Evolutionary conservation across 2,329 filamentous ascomycete genomes (phyloP).

Genomic region (Colletotrichum orbiculare): DNA sequence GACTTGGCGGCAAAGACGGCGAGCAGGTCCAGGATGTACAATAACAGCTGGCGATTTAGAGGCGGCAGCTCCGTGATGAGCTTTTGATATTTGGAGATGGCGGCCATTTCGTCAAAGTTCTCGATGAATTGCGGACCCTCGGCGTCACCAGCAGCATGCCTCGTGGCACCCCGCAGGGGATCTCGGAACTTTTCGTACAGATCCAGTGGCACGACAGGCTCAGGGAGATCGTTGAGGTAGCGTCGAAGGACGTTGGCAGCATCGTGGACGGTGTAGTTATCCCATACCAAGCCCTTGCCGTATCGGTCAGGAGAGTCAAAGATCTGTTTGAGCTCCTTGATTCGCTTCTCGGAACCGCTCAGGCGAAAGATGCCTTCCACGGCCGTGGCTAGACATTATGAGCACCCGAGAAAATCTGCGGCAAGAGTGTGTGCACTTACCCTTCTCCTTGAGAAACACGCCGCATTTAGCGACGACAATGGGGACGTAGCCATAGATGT

Average conservation of each 20-base stretch:
- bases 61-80: slow-evolving; percentile 94
- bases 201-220: slow-evolving; percentile 94
- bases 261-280: slow-evolving; percentile 97
- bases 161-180: slow-evolving; percentile 78
- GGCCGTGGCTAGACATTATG: slow-evolving; percentile 76
- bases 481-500: slow-evolving; percentile 98
- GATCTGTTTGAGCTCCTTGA: slow-evolving; percentile 91
- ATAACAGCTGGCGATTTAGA: slow-evolving; percentile 89
- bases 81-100: slow-evolving; percentile 85
- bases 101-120: slow-evolving; percentile 69
- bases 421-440: slow-evolving; percentile 60
- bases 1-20: slow-evolving; percentile 98
- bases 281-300: slow-evolving; percentile 96
- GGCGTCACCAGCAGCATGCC: slow-evolving; percentile 76
- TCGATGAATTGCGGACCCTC: slow-evolving; percentile 78
- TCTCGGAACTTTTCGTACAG: slow-evolving; percentile 93
- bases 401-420: slow-evolving; percentile 30
- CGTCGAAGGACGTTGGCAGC: slow-evolving; percentile 95
- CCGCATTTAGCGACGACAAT: slow-evolving; percentile 99
- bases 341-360: slow-evolving; percentile 95
- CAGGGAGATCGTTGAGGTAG: slow-evolving; percentile 95
- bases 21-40: slow-evolving; percentile 95
- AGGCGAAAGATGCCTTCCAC: slow-evolving; percentile 97
- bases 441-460: slow-evolving; percentile 97
- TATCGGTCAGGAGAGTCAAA: slow-evolving; percentile 97